Base-by-base conservation (phyloP, 805 yeast genomes). In the Henningerozyma blattae region DNA sequence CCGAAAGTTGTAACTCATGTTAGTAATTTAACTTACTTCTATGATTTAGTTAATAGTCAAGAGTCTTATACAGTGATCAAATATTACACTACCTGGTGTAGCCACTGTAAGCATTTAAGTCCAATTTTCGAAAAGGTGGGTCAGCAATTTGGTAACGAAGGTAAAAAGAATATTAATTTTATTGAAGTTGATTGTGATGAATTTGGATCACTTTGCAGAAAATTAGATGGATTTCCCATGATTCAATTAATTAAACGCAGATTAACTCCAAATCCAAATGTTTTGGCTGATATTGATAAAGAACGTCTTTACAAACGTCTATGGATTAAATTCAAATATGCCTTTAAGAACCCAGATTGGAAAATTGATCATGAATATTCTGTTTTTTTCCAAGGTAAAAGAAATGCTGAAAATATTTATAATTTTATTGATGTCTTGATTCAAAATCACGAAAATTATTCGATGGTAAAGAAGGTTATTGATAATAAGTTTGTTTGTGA, bases 31-130 rank as follows among this genome's bases (percentile, higher is more conserved):
- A 24, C 7, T 5, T 24, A 52, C 14, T 57, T 51, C 33, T 54
- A 53, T 30, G 50, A 54, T 19, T 37, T 39, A 7, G 46, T 43
- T 6, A 51, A 54, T 35, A 43, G 39, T 22, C 27, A 35, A 18
- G 41, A 45, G 15, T 37, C 54, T 5, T 58, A 48, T 35, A 53
- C 58, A 2, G 45, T 58, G 25, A 54, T 58, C 2, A 58, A 58
- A 30, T 56, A 53, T 43, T 76, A 68, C 45, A 82, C 86, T 8
- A 74, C 71, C 34, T 77, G 86, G 86, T 77, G 86, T 53, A 59
- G 74, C 25, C 84, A 77, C 51, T 77, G 86, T 50, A 70, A 70
- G 49, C 62, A 59, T 25, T 49, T 77, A 46, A 64, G 61, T 50
- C 84, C 84, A 5, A 59, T 63, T 3, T 65, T 64, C 68, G 69